Conservation (phyloP, 1,139 yeast genomes). For the Wickerhamiella pararugosa region DNA sequence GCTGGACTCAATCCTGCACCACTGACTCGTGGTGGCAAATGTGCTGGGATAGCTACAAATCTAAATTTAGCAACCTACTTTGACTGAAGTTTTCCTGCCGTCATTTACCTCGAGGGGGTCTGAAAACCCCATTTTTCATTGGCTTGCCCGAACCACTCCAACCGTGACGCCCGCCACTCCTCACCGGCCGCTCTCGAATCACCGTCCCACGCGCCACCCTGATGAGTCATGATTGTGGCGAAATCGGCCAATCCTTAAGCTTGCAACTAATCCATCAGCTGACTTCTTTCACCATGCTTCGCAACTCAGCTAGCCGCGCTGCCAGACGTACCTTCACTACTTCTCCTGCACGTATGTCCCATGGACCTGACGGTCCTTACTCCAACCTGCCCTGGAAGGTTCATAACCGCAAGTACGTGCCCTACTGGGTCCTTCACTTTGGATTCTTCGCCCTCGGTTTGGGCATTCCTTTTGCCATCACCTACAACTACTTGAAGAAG, state of each 20-base stretch:
- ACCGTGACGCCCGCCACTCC: no score
- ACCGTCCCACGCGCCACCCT: no score
- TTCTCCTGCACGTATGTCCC: constrained; percentile 19
- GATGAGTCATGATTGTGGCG: no score
- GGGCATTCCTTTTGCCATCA: constrained; percentile 27
- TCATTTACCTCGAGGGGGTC: no score
- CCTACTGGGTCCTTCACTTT: constrained; percentile 69
- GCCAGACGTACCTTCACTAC: constrained; percentile 27
- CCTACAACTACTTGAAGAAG: constrained; percentile 27
- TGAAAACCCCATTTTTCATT: no score
- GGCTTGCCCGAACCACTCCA: no score
- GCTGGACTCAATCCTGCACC: no score
- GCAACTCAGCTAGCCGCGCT: constrained; percentile 13
- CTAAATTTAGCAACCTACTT: no score
- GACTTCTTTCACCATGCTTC: constrained; percentile 1
- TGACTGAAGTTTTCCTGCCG: no score
- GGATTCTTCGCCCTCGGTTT: constrained; percentile 43
- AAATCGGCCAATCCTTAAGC: neutral
- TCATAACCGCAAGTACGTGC: constrained; percentile 69
- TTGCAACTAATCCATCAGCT: neutral
- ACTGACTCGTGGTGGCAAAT: no score
- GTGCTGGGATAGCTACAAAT: no score
- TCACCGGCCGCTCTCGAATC: no score
- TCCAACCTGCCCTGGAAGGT: constrained; percentile 88
- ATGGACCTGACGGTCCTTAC: constrained; percentile 73